Conservation (phyloP, 2,329 filamentous ascomycete species). For the Penicillium thymicola region DNA sequence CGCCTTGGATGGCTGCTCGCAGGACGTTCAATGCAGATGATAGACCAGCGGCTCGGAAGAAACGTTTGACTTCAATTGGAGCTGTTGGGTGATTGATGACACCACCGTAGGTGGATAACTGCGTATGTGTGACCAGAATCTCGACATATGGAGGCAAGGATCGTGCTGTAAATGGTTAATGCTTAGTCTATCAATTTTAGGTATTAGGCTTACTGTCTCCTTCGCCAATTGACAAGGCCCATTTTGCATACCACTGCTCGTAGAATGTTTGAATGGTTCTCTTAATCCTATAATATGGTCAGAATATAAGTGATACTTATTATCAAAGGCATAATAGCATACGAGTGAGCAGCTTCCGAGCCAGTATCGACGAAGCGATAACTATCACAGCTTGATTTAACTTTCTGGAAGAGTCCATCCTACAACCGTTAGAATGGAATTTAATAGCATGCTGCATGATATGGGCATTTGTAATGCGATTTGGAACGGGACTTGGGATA, state of each 20-base stretch:
- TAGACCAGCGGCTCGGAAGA: conserved; percentile 68
- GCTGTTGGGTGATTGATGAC: conserved; percentile 73
- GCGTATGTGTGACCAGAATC: conserved; percentile 69
- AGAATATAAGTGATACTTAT: conserved; percentile 1
- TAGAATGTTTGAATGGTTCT: conserved; percentile 64
- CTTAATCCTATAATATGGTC: conserved; percentile 44
- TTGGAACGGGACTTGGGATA: neutral
- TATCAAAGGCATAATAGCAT: conserved; percentile 9
- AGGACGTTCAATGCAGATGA: conserved; percentile 72
- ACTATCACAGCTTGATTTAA: conserved; percentile 38
- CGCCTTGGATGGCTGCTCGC: conserved; percentile 69
- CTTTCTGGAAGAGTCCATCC: conserved; percentile 33
- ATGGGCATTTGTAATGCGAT: neutral
- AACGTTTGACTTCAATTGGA: conserved; percentile 66
- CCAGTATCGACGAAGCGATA: conserved; percentile 32
- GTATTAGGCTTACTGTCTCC: conserved; percentile 45
- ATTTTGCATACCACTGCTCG: conserved; percentile 61
- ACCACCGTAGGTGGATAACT: conserved; percentile 69
- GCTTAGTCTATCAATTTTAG: neutral
- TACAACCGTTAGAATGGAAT: conserved; percentile 11
- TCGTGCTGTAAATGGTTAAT: conserved; percentile 17
- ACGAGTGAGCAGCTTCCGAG: conserved; percentile 34
- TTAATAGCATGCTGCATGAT: too few relatives aligned
- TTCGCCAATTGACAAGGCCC: conserved; percentile 57
- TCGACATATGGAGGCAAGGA: conserved; percentile 69